Conservation (phyloP, 1,284 basidiomycete species). For the Porogramme epimiltina region DNA sequence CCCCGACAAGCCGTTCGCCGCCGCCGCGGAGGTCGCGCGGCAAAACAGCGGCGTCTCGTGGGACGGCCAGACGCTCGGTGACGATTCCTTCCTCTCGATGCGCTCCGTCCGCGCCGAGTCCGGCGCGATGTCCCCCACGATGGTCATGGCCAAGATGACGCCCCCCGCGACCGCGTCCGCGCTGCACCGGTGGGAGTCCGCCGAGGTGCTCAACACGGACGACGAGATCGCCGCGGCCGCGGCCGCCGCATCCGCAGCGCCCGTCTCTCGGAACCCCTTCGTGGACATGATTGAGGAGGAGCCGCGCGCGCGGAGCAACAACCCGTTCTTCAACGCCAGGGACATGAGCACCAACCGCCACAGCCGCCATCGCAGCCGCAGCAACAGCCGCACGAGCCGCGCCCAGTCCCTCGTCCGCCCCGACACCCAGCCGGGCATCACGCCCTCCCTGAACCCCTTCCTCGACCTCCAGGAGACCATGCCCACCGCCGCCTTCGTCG, state of each 20-base stretch:
- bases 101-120: slow-evolving; percentile 44
- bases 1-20: slow-evolving; percentile 43
- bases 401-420: slow-evolving; percentile 17
- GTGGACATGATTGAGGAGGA: slow-evolving; percentile 36
- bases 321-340: slow-evolving; percentile 67
- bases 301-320: slow-evolving; percentile 42
- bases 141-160: slow-evolving; percentile 57
- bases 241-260: slow-evolving; percentile 22
- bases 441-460: slow-evolving; percentile 38
- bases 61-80: slow-evolving; percentile 52
- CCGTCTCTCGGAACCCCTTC: slow-evolving; percentile 45
- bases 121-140: slow-evolving; percentile 43
- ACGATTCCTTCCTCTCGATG: slow-evolving; percentile 53
- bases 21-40: slow-evolving; percentile 35
- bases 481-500: slow-evolving; percentile 17
- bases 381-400: slow-evolving; percentile 30
- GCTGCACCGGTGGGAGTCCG: slow-evolving; percentile 69
- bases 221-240: slow-evolving; percentile 23
- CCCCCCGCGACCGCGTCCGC: slow-evolving; percentile 51
- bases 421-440: slow-evolving; percentile 13
- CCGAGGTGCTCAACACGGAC: slow-evolving; percentile 60
- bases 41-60: slow-evolving; percentile 47
- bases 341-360: slow-evolving; percentile 21
- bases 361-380: slow-evolving; percentile 25
- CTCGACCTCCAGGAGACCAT: slow-evolving; percentile 27